A percentile compares a stretch with the other conserved stretches of the same genome.
phyloP scores from a whole-genome alignment of 257 asterid species.

The Ophiorrhiza pumila region DNA sequence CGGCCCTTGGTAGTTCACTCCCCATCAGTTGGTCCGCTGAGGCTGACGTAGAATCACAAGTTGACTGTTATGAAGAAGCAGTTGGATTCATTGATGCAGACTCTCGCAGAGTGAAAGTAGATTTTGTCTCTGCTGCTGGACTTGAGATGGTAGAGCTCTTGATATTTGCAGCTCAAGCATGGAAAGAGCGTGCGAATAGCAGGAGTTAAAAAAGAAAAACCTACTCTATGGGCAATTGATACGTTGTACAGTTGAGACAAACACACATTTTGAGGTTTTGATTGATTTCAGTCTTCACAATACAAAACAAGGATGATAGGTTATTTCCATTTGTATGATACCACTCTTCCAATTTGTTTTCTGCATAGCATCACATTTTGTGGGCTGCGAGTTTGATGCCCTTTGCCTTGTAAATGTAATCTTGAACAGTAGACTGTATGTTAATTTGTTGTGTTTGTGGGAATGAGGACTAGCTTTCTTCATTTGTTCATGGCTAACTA shows the following conservation, averaged over 20 bases:
- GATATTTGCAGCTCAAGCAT: slow-evolving; percentile 56
- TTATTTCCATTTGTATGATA: background rate
- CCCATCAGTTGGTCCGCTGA: slow-evolving; percentile 77
- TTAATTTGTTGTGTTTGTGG: background rate
- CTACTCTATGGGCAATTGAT: background rate
- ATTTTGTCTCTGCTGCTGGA: slow-evolving; percentile 88
- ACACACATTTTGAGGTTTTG: background rate
- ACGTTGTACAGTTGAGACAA: background rate
- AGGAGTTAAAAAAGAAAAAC: slow-evolving; percentile 6
- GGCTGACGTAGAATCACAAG: slow-evolving; percentile 26
- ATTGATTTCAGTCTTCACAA: background rate
- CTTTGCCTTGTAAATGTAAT: background rate
- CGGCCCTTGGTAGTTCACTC: slow-evolving; percentile 82
- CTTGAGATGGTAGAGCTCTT: slow-evolving; percentile 91
- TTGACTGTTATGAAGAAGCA: slow-evolving; percentile 25
- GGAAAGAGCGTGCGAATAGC: slow-evolving; percentile 35
- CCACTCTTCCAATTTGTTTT: background rate
- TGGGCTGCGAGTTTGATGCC: background rate
- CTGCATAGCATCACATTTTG: background rate
- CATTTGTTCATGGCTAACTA: background rate
- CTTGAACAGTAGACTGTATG: background rate
- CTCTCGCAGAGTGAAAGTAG: slow-evolving; percentile 36
- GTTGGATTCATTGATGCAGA: slow-evolving; percentile 12
- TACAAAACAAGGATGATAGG: background rate
- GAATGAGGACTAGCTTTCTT: background rate